Evolutionary conservation across 345 rosid species (phyloP).

Genomic region (Kandelia obovata): DNA sequence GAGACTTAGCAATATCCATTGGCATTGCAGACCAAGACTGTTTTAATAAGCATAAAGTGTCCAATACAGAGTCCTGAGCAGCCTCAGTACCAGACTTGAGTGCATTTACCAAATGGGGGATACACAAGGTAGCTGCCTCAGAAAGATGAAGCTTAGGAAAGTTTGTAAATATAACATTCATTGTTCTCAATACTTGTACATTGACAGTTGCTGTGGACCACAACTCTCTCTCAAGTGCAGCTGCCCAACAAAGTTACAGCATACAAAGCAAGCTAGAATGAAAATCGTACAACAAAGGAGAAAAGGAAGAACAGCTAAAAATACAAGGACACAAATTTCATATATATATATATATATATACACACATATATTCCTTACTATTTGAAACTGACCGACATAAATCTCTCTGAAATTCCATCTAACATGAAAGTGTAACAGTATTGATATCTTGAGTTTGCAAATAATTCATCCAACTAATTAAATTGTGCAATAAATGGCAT

Average conservation of each 20-base stretch:
- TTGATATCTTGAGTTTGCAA: too few species aligned
- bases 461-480: background rate
- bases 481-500: background rate
- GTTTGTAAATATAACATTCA: conserved; percentile 72
- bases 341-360: background rate
- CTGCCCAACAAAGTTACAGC: conserved; percentile 41
- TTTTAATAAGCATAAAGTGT: conserved; percentile 67
- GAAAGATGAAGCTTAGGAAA: conserved; percentile 81
- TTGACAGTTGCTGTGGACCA: conserved; percentile 73
- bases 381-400: too few species aligned
- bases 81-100: conserved; percentile 73
- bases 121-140: conserved; percentile 86
- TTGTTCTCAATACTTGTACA: conserved; percentile 67
- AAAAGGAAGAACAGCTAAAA: background rate
- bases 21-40: conserved; percentile 82
- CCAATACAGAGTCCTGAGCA: conserved; percentile 70
- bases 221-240: conserved; percentile 88
- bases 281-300: background rate
- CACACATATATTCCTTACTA: too few species aligned
- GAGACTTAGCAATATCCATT: conserved; percentile 72
- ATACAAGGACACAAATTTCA: too few species aligned
- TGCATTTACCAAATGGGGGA: conserved; percentile 77
- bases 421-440: too few species aligned
- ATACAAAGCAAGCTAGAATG: background rate
- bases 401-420: background rate